Base-by-base conservation (phyloP, 2,329 filamentous ascomycete species). In the Cladosporium austrohemisphaericum region DNA sequence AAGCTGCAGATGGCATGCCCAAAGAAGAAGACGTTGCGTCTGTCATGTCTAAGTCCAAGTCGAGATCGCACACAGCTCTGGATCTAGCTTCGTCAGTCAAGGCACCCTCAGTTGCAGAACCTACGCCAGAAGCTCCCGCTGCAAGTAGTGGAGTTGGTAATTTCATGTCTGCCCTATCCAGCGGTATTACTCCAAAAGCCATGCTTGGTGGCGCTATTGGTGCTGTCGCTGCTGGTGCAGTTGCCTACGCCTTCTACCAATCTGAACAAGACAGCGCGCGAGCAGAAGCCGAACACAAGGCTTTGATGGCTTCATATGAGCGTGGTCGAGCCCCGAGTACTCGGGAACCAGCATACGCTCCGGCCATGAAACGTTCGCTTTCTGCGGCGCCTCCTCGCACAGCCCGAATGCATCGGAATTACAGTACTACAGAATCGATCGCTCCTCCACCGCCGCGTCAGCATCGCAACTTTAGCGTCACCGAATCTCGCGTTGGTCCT, bases 241-340 rank as follows among this genome's bases (percentile, higher is more conserved):
- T 47, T 2, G 44, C 32, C 13, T 47, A 47, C 31, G 44, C 44
- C 14, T 47, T 47, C 44, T 47, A 47, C 33, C 44, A 37, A 18
- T 76, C 76, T 52, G 83, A 86, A 55, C 61, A 65, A 43, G 69
- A 73, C 44, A 74, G 71, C 52, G 69, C 69, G 18, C 65, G 64
- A 52, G 70, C 72, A 51, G 73, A 75, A 54, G 57, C 65, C 4
- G 69, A 68, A 16, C 41, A 57, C 29, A 32, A 55, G 32, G 52
- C 54, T 18, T 55, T 54, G 31, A 58, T 55, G 53, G 52, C 53
- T 51, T 58, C 55, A 8, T 47, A 43, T 23, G 44, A 47, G 11
- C 44, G 44, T 16, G 44, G 44, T 11, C 13, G 44, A 4, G 16
- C 19, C 3, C n/a, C 22, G n/a, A 44, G 44, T 43, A 35, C 47